Evolutionary conservation across 2,329 filamentous ascomycete genomes (phyloP), one percentile per base, ranked within the genome.

Genomic region (Didymella pomorum): DNA sequence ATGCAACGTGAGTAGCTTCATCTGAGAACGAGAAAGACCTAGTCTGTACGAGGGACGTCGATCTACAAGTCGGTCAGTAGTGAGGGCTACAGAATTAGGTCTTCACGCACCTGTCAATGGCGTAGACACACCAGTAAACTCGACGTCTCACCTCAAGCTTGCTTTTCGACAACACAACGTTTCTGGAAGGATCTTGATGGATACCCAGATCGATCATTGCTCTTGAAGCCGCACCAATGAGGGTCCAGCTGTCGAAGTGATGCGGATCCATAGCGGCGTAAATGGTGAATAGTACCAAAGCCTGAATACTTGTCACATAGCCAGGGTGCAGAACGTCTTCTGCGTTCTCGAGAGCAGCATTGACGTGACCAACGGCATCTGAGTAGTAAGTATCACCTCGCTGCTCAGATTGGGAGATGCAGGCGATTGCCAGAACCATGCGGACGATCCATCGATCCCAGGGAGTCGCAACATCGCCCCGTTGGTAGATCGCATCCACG

Each of bases 21-120:
- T 98, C 94, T 0, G 92, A 94, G 72, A 98, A 97, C 0, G 94
- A 97, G 75, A 97, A 97, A 0, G 93, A 89, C 31, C 92, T 85
- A 11, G 91, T 91, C 65, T 96, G 88, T 4, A 94, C 91, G 81
- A 97, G 90, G 67, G 93, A 96, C 44, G 96, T 93, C 11, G 91
- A 88, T 71, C 92, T 93, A 63, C 44, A 52, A 5, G 23, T 56
- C 2, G 20, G n/a, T 66, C 26, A 77, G 69, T 51, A 54, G 11
- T n/a, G 25, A 16, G 18, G 39, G 29, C 5, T 26, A 45, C n/a
- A 68, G 18, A 64, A 62, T 25, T 3, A 10, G 2, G 4, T 29
- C 16, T 28, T 23, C 28, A 33, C 43, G 47, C 71, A 93, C 91
- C 92, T 86, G 73, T 99, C 95, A 21, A 98, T 82, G 26, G 91